Base-by-base conservation (phyloP, 345 rosid species). In the Aegle marmelos region DNA sequence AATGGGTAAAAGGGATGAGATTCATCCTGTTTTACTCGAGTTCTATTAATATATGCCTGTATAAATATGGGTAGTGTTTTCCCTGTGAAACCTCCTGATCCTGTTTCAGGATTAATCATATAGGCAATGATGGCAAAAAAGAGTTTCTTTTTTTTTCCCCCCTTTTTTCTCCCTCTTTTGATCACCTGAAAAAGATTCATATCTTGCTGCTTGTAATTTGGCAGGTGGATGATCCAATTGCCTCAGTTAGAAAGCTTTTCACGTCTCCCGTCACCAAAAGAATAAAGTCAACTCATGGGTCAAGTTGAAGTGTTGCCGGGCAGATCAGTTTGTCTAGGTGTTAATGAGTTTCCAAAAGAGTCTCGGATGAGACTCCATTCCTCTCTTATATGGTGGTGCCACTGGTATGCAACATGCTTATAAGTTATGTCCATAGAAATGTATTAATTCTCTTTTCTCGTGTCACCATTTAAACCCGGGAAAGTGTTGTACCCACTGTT, bases 201-300 rank as follows among this genome's bases (percentile, higher is more conserved):
- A 37, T 39, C 68, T 68, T 58, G 48, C 39, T 54, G 8, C 53
- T 39, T 65, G 14, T 58, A 5, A 36, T 76, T 76, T 66, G 24
- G 11, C 79, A 91, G 98, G 93, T 93, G 74, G 94, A 90, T 45
- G 92, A 94, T 88, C 98, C 98, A 10, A 68, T 94, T 73, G 78
- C 89, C 75, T 88, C 95, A 69, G 89, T 94, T 14, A 85, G 90
- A 56, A 91, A 86, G 83, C 95, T 94, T 62, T 93, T 93, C 79
- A 82, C 45, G 77, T 88, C 97, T 19, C 90, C 91, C 6, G 77
- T 91, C 4, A 56, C 90, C 3, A 91, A 91, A 84, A 87, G 85
- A 79, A 76, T 54, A 79, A 92, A 85, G 81, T 76, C 83, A 25
- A 31, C 69, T 73, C 69, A 33, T 22, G 78, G 82, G 73, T 86